These are phyloP conservation scores for Aspergillus melleus DNA, from an alignment of 2,329 filamentous ascomycete species.

Conservation along the genomic window DNA sequence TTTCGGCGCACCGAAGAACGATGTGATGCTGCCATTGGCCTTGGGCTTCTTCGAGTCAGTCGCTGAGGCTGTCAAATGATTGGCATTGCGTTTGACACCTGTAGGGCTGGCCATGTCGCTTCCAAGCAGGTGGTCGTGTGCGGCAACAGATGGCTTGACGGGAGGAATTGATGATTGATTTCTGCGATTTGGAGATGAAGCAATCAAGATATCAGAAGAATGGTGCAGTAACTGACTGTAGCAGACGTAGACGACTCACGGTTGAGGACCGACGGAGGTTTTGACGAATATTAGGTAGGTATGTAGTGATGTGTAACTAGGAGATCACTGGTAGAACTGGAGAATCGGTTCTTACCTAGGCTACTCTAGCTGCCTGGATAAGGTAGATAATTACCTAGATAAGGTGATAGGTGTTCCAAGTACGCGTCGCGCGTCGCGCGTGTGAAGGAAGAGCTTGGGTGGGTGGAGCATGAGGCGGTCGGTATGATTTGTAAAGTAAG, in stretches of 20 bases:
- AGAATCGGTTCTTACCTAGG: no score
- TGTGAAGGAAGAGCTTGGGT: background rate
- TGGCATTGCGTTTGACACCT: constrained; percentile 66
- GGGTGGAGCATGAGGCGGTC: background rate
- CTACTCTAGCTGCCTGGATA: no score
- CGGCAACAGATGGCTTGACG: background rate
- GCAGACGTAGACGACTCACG: no score
- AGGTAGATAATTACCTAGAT: no score
- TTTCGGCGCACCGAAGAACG: constrained; percentile 80
- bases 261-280: no score
- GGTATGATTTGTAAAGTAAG: no score
- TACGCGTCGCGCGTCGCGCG: background rate
- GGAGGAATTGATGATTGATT: background rate
- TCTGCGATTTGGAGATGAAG: background rate
- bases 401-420: no score
- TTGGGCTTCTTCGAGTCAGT: constrained; percentile 69
- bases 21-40: constrained; percentile 76
- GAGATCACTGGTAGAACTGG: no score
- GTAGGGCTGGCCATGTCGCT: constrained; percentile 32
- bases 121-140: background rate
- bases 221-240: background rate
- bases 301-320: no score
- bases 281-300: no score
- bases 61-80: constrained; percentile 39
- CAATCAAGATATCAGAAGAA: background rate